phyloP scores from a whole-genome alignment of 2,329 filamentous ascomycete species.

The Fusarium coffeatum region DNA sequence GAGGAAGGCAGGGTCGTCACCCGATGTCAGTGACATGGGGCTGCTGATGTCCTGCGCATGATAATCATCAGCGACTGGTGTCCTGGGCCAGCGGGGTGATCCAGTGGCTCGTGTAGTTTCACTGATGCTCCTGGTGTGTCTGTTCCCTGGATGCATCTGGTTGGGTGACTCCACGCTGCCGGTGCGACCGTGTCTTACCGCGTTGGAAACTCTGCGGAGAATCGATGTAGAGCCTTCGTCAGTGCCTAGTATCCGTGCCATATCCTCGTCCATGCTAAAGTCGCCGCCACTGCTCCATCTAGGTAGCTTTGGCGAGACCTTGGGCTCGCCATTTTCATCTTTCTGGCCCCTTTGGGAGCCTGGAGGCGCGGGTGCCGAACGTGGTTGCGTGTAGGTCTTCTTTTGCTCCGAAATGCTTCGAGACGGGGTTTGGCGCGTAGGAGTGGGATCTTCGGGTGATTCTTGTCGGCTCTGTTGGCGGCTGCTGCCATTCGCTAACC shows the following conservation, averaged over 20 bases:
- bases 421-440: constrained; percentile 41
- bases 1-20: constrained; percentile 74
- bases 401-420: constrained; percentile 42
- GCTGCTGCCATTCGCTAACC: constrained; percentile 46
- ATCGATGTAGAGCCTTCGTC: constrained; percentile 84
- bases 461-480: constrained; percentile 40
- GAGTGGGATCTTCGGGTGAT: constrained; percentile 37
- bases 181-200: constrained; percentile 90
- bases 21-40: constrained; percentile 72
- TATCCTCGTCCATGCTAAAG: constrained; percentile 95
- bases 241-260: constrained; percentile 85
- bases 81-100: constrained; percentile 77
- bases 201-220: constrained; percentile 89
- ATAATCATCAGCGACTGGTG: constrained; percentile 69
- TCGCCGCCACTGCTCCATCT: constrained; percentile 84
- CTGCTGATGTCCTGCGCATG: constrained; percentile 74
- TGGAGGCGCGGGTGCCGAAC: constrained; percentile 67
- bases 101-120: constrained; percentile 73
- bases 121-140: constrained; percentile 72
- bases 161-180: constrained; percentile 75
- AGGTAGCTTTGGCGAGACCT: constrained; percentile 74
- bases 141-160: constrained; percentile 56
- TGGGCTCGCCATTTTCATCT: constrained; percentile 55
- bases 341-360: constrained; percentile 49
- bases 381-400: constrained; percentile 66